Percentiles rank a stretch among this genome's conserved stretches.
These are phyloP conservation scores for Helminthosporium solani DNA, from an alignment of 2,329 filamentous ascomycete genomes.

Conservation along the genomic window DNA sequence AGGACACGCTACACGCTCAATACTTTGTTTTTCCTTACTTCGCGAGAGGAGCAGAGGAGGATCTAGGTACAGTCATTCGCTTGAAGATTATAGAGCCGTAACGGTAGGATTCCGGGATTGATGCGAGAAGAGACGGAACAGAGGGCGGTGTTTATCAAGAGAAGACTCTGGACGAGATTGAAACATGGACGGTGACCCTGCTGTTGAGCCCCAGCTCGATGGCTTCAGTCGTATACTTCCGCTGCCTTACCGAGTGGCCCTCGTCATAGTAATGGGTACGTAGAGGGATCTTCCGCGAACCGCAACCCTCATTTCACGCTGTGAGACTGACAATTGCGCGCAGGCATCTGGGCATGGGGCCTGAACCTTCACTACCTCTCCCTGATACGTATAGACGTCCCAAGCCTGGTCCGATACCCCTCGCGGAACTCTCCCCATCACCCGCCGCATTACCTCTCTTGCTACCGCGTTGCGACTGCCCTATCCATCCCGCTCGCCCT, in stretches of 20 bases:
- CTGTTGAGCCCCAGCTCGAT: slow-evolving; percentile 70
- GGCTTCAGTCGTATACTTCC: slow-evolving; percentile 84
- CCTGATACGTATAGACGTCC: slow-evolving; percentile 79
- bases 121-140: slow-evolving; percentile 15
- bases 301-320: neutral
- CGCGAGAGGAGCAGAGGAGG: slow-evolving; percentile 3
- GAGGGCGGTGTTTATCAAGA: slow-evolving; percentile 25
- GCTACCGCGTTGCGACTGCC: slow-evolving; percentile 79
- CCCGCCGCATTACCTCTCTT: slow-evolving; percentile 73
- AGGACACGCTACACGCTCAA: slow-evolving; percentile 37
- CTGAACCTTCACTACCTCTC: slow-evolving; percentile 86
- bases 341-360: slow-evolving; percentile 94
- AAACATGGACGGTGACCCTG: slow-evolving; percentile 71
- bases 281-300: neutral
- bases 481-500: slow-evolving; percentile 69
- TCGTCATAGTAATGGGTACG: slow-evolving; percentile 81
- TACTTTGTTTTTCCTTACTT: slow-evolving; percentile 2
- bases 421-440: slow-evolving; percentile 69
- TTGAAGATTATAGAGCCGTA: neutral
- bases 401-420: slow-evolving; percentile 82
- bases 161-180: slow-evolving; percentile 18
- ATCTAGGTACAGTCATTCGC: slow-evolving; percentile 1
- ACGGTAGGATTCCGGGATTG: neutral
- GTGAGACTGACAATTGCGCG: slow-evolving; percentile 7
- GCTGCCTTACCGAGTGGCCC: slow-evolving; percentile 83